These are phyloP conservation scores for Ophiocordyceps camponoti-leonardi DNA, from an alignment of 2,329 filamentous ascomycete genomes.

Conservation along the genomic window DNA sequence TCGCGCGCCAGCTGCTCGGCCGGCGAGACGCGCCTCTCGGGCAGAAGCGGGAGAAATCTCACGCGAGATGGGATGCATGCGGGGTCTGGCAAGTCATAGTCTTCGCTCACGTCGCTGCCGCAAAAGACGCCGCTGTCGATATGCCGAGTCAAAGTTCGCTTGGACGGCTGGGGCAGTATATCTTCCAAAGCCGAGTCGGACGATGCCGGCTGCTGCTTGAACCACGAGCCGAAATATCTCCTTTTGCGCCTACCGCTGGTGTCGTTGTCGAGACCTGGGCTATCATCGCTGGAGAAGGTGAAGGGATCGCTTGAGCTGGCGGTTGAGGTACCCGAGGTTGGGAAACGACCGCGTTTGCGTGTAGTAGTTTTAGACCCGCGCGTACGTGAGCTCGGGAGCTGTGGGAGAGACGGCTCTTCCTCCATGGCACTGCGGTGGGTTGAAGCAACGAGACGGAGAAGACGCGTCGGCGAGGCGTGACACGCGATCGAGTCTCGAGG, in stretches of 20 bases:
- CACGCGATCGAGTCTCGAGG: background rate
- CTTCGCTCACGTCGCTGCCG: conserved; percentile 38
- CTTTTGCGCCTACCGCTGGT: conserved; percentile 38
- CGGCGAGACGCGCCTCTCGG: conserved; percentile 17
- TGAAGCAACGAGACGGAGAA: background rate
- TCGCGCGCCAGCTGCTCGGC: conserved; percentile 26
- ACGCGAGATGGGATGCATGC: conserved; percentile 14
- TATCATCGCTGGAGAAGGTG: conserved; percentile 57
- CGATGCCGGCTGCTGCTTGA: conserved; percentile 36
- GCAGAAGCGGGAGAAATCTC: conserved; percentile 21
- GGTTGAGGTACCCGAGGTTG: conserved; percentile 6
- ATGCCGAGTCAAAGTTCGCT: conserved; percentile 38
- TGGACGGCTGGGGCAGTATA: conserved; percentile 18
- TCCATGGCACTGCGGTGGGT: conserved; percentile 11
- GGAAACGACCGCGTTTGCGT: conserved; percentile 16
- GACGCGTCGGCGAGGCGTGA: background rate
- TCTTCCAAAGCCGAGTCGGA: conserved; percentile 30
- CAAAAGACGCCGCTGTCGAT: conserved; percentile 55
- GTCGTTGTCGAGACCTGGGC: conserved; percentile 50
- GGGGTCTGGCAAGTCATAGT: conserved; percentile 19
- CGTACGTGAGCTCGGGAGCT: conserved; percentile 20
- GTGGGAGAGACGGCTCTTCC: conserved; percentile 24
- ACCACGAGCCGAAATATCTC: conserved; percentile 52
- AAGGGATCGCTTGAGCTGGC: conserved; percentile 53
- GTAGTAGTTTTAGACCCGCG: conserved; percentile 21